Base-by-base conservation (phyloP, 768 basidiomycete genomes). In the Infundibulicybe gibba region DNA sequence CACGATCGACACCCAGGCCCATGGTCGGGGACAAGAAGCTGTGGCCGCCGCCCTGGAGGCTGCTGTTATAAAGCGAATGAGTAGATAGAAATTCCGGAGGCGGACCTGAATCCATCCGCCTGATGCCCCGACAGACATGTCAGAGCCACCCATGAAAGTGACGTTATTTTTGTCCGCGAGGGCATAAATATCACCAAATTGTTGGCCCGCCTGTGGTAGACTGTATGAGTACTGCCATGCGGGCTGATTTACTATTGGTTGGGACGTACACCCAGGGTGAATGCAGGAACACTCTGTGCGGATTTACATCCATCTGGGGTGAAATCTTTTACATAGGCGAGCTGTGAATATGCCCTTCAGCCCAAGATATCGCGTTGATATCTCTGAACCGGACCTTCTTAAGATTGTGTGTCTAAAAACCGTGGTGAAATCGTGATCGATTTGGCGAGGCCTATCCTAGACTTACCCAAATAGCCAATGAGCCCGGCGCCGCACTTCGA, bases 391-490 rank as follows among this genome's bases (percentile, higher is more conserved):
- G 40, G 47, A 70, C 71, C 34, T 68, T 54, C 50, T 70, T 69
- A 15, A 75, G 58, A 32, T 70, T 67, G 45, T 73, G 71, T 3
- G 64, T 71, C 72, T 74, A 40, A 4, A 11, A n/a, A 21, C 35
- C 9, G 15, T 32, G 42, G n/a, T 39, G n/a, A 35, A 33, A 46
- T 38, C 35, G 10, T 19, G 17, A 19, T 32, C 39, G 15, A 0
- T 3, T 13, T 8, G 35, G n/a, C 10, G 35, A 38, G 11, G 10
- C 11, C 10, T 10, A 21, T 21, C 34, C 42, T 15, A 4, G 47
- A 64, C 31, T 56, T 55, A 77, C 74, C 75, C 75, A 77, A 17
- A 77, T 54, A 40, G 65, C 69, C 8, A 76, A 53, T 25, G 75
- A 69, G 6, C 63, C 57, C 8, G 66, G 70, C 5, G 68, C 72